Percentiles rank a stretch among this genome's conserved stretches.
These are phyloP conservation scores for Lecanoromycetidae sp. DNA, from an alignment of 2,329 filamentous ascomycete genomes.

Conservation along the genomic window DNA sequence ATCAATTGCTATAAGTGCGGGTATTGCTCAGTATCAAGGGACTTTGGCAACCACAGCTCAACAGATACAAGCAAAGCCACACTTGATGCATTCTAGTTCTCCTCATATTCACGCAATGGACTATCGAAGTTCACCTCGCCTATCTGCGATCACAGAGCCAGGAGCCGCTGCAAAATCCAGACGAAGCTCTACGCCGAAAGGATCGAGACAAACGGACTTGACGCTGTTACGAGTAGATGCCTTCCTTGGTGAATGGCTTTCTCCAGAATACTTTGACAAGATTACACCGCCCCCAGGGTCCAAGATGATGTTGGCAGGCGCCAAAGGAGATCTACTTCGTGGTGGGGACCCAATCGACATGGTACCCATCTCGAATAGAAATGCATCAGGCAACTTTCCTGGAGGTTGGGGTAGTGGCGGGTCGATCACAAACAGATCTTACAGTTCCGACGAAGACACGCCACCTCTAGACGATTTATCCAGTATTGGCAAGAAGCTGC, in stretches of 20 bases:
- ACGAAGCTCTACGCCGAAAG: neutral
- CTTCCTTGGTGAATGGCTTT: conserved; percentile 91
- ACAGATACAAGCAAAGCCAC: conserved; percentile 3
- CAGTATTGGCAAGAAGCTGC: conserved; percentile 28
- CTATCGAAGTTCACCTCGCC: conserved; percentile 7
- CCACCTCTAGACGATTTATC: conserved; percentile 23
- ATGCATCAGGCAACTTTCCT: conserved; percentile 38
- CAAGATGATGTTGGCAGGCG: conserved; percentile 72
- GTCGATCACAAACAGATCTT: conserved; percentile 18
- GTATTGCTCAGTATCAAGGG: conserved; percentile 56
- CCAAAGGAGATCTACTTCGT: conserved; percentile 75
- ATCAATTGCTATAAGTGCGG: conserved; percentile 73
- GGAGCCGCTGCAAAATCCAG: neutral
- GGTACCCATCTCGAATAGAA: conserved; percentile 25
- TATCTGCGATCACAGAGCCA: conserved; percentile 18
- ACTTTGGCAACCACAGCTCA: neutral
- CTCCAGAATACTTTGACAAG: conserved; percentile 81
- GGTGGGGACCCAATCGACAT: conserved; percentile 50
- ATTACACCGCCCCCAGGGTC: conserved; percentile 83
- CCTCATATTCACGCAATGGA: conserved; percentile 19
- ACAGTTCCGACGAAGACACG: conserved; percentile 21
- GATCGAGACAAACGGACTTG: neutral
- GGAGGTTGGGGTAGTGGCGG: conserved; percentile 41
- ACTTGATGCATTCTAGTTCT: conserved; percentile 20
- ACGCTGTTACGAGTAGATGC: conserved; percentile 64